Base-by-base conservation (phyloP, 2,329 filamentous ascomycete species). In the Aspergillus glaucus region DNA sequence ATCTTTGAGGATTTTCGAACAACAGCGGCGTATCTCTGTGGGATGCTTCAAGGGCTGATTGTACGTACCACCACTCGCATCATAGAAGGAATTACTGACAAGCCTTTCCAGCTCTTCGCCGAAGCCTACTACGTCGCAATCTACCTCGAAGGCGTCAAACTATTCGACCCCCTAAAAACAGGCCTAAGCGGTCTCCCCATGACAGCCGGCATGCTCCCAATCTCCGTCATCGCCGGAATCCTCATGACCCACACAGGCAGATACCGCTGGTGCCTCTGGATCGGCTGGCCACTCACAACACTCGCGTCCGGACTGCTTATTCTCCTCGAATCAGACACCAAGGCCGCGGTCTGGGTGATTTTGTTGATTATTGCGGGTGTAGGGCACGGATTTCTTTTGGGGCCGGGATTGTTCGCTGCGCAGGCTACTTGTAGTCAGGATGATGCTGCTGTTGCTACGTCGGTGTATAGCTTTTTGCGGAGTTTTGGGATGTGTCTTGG, bases 381-480 rank as follows among this genome's bases (percentile, higher is more conserved):
- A 4, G 84, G 84, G 12, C 75, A 80, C 2, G 85, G 84, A 2
- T 75, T 86, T 47, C 69, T 87, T 5, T 85, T 86, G 64, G 79
- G 85, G 0, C 72, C 77, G n/a, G 79, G 85, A 68, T 75, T 73
- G 0, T 78, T 85, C 30, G 77, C 79, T 1, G 77, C 86, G 21
- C 84, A 88, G 64, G 83, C 84, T 6, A 74, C 81, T 1, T 75
- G 78, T 1, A 70, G 73, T 1, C 75, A 74, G 50, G 72, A 75
- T 49, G 78, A 85, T 57, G 77, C 83, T 37, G 78, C 81, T 1
- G 80, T 81, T 51, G 78, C 81, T 0, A 77, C 78, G 0, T 82
- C 79, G 9, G 79, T 87, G 71, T 86, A 84, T 66, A 79, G 77
- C 46, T 88, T 88, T 70, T 76, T 83, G 57, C 78, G 82, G 12